phyloP scores from a whole-genome alignment of 495 filamentous ascomycete genomes.

The Cercophora newfieldiana region DNA sequence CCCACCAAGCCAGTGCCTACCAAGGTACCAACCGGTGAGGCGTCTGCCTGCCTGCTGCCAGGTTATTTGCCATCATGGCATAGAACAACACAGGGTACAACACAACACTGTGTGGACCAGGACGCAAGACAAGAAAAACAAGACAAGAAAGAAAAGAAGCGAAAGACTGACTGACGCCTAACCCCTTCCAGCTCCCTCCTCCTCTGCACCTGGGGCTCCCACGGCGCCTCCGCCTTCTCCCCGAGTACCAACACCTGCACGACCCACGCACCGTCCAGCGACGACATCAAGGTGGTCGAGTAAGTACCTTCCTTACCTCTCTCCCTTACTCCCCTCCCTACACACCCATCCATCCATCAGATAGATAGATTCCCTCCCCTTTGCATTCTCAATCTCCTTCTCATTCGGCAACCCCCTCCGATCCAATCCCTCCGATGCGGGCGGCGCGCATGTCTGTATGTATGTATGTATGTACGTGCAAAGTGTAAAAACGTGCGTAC shows the following conservation, averaged over 20 bases:
- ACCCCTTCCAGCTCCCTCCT: conserved; percentile 50
- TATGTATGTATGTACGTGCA: too few relatives aligned
- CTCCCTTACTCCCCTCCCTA: background rate
- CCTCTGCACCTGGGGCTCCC: conserved; percentile 68
- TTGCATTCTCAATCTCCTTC: too few relatives aligned
- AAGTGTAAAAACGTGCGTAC: background rate
- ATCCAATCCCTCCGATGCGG: conserved; percentile 7
- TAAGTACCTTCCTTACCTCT: conserved; percentile 43
- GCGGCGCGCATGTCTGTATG: background rate
- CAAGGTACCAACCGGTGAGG: too few relatives aligned
- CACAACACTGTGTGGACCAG: too few relatives aligned
- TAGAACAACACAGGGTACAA: too few relatives aligned
- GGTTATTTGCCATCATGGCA: too few relatives aligned
- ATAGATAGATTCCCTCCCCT: too few relatives aligned
- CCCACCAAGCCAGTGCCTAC: too few relatives aligned
- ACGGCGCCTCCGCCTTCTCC: conserved; percentile 56
- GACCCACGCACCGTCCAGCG: conserved; percentile 45
- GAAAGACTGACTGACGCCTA: background rate
- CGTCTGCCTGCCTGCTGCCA: conserved; percentile 3
- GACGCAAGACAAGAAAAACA: background rate
- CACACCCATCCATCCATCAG: too few relatives aligned
- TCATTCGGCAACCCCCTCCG: too few relatives aligned
- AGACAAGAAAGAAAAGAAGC: background rate
- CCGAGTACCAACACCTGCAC: conserved; percentile 40
- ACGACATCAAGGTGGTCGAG: conserved; percentile 56